Base-by-base conservation (phyloP, 1,139 yeast genomes). In the Candida sp. region DNA sequence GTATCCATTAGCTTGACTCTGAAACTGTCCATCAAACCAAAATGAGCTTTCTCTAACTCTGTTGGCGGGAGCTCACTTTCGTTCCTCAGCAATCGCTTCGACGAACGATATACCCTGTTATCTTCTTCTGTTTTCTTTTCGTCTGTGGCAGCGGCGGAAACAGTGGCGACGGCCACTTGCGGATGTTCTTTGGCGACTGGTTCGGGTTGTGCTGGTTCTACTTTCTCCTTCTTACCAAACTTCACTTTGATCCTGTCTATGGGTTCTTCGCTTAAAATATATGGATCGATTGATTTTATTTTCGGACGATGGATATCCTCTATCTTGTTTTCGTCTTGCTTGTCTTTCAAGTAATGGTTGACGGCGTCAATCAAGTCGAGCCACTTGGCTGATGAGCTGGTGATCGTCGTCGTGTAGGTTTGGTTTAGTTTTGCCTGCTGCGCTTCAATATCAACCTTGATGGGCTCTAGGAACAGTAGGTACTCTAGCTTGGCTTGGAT, bases 231-330 rank as follows among this genome's bases (percentile, higher is more conserved):
- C 6, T 39, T 47, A 5, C 40, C 39, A 37, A 49, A 41, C 9
- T 12, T 9, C 32, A 78, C 70, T 4, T 46, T 51, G 0, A 83
- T 57, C 7, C 69, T 65, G 50, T 83, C 87, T 3, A 83, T 66
- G 0, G 86, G 78, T 7, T 66, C 69, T 37, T 78, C 81, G 0
- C 82, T 71, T 30, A 83, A 69, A 23, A 71, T 61, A 57, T 86
- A 85, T 0, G 81, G 79, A 55, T 86, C 90, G 34, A 70, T 58
- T 42, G 66, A 59, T 54, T 69, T 76, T 7, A 71, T 54, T 48
- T 71, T 75, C 7, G 73, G 70, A 49, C 72, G 72, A 9, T 74
- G 62, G 1, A 69, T 55, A 4, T 69, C 74, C 49, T 70, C 75
- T 1, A 69, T 51, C 47, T 70, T 68, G 2, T 64, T 62, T 34